These are phyloP conservation scores for Saccharum hybrid DNA, from an alignment of 202 grass and related monocot genomes.

Conservation along the genomic window DNA sequence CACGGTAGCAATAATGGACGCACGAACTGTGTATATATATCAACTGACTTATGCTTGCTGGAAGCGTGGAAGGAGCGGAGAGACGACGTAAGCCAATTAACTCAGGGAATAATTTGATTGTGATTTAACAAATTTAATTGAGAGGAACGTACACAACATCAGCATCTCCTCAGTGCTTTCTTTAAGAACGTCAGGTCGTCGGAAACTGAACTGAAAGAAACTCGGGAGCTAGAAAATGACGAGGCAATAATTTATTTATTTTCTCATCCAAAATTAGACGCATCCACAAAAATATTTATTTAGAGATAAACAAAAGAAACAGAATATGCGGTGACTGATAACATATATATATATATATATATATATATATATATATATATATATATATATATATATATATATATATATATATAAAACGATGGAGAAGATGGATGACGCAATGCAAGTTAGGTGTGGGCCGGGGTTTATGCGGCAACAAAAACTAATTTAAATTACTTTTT, in stretches of 20 bases:
- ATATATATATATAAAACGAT: too few species aligned
- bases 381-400: too few species aligned
- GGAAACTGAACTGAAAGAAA: constrained; percentile 23
- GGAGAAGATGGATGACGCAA: constrained; percentile 28
- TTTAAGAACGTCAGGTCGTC: constrained; percentile 21
- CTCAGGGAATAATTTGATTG: constrained; percentile 31
- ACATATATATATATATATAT: neutral
- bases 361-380: too few species aligned
- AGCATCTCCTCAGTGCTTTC: constrained; percentile 11
- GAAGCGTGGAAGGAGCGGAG: constrained; percentile 1
- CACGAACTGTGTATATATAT: neutral
- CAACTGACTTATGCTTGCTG: neutral
- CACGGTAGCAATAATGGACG: neutral
- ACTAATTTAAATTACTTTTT: neutral
- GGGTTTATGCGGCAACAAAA: neutral
- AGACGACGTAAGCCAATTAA: neutral
- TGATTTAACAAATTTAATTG: constrained; percentile 12
- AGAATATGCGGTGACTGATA: neutral
- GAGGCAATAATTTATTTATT: neutral
- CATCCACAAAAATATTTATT: neutral
- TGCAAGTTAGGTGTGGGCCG: neutral
- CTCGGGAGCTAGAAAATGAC: constrained; percentile 33
- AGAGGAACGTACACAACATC: neutral
- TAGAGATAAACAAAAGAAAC: neutral
- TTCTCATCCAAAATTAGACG: neutral